Percentiles rank a stretch among this genome's conserved stretches.
Conservation (phyloP, 2,329 filamentous ascomycete species). For the Chalaropsis thielavioides region DNA sequence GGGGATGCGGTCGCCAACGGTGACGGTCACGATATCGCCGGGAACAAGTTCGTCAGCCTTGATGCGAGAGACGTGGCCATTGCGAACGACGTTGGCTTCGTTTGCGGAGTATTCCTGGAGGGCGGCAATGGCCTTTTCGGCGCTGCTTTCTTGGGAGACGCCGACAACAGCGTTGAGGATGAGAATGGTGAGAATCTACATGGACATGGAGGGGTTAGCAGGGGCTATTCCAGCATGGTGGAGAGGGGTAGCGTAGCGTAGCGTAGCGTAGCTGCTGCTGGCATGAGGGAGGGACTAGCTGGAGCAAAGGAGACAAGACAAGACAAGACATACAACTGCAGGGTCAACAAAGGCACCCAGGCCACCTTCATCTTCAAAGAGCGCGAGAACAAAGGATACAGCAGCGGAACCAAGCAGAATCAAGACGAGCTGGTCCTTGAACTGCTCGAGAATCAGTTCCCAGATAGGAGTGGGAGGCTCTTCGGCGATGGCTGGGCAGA, state of each 20-base stretch:
- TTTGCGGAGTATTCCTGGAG: conserved; percentile 98
- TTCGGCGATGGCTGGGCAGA: conserved; percentile 59
- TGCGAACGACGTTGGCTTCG: conserved; percentile 82
- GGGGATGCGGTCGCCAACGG: conserved; percentile 84
- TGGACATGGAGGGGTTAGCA: neutral
- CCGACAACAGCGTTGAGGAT: conserved; percentile 94
- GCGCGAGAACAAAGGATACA: conserved; percentile 80
- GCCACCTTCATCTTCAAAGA: conserved; percentile 85
- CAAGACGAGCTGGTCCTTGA: conserved; percentile 95
- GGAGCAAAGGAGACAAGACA: neutral
- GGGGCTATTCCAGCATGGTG: neutral
- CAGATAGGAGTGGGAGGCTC: conserved; percentile 92
- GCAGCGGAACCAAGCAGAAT: conserved; percentile 87
- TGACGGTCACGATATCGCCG: conserved; percentile 75
- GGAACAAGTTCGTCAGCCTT: conserved; percentile 97
- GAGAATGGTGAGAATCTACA: conserved; percentile 84
- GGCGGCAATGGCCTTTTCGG: conserved; percentile 94
- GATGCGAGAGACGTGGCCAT: conserved; percentile 58
- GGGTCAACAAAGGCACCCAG: conserved; percentile 98
- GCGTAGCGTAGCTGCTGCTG: too few species aligned
- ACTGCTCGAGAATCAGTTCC: conserved; percentile 95
- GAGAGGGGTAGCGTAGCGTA: too few species aligned
- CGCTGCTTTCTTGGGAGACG: conserved; percentile 95
- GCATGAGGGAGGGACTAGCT: neutral
- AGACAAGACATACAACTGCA: conserved; percentile 55